Percentiles rank a stretch among this genome's conserved stretches.
Evolutionary conservation across 2,329 filamentous ascomycete genomes (phyloP).

Genomic region (Elsinoe australis): DNA sequence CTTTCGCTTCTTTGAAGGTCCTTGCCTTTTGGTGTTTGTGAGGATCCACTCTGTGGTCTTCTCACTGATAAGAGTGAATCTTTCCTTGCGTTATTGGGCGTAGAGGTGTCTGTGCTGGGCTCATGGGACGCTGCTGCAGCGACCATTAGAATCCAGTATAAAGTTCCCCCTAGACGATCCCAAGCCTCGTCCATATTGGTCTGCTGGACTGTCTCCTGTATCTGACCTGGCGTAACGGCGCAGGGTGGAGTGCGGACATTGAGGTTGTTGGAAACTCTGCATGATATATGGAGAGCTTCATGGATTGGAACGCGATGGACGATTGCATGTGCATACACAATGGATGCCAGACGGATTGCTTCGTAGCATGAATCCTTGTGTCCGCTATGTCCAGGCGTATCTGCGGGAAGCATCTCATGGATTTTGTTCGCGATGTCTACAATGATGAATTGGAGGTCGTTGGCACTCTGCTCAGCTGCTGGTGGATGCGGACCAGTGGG

Average conservation of each 20-base stretch:
- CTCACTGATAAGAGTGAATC: no score
- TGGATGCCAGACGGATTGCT: constrained; percentile 25
- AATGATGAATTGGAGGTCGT: background rate
- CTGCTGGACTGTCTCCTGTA: constrained; percentile 24
- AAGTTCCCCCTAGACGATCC: constrained; percentile 29
- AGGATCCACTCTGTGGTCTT: no score
- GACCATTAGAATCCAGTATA: constrained; percentile 29
- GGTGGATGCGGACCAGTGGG: background rate
- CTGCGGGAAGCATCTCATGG: background rate
- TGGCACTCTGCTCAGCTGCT: background rate
- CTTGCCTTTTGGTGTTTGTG: no score
- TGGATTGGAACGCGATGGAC: constrained; percentile 23
- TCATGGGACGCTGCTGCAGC: constrained; percentile 28
- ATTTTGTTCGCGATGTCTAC: background rate
- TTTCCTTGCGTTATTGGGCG: no score
- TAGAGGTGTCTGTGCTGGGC: no score
- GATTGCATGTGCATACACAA: constrained; percentile 27
- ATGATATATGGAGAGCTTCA: constrained; percentile 17
- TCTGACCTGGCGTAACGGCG: constrained; percentile 17
- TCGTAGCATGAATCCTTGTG: constrained; percentile 23
- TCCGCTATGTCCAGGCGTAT: background rate
- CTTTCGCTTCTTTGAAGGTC: no score
- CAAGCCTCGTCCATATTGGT: constrained; percentile 29
- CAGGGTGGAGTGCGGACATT: constrained; percentile 2
- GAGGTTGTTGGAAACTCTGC: background rate